Evolutionary conservation across 768 basidiomycete genomes (phyloP), one percentile per base, ranked within the genome.

Genomic region (Mycena sanguinolenta): DNA sequence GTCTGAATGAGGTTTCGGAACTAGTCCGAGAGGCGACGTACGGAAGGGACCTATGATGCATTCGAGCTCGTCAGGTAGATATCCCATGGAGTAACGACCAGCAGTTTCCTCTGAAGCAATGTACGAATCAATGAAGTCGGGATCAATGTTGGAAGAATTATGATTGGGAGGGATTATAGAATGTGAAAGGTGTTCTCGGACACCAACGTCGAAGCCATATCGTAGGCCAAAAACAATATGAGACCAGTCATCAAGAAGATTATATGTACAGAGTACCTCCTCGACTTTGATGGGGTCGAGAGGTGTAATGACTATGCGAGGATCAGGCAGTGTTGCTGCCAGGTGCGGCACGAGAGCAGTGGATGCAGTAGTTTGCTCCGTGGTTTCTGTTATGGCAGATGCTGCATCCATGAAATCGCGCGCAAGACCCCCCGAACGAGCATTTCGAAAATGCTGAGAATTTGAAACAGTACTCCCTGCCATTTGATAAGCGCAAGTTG

Each of bases 31-130:
- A 0, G 85, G 87, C 0, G 83, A 82, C 0, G 85, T 79, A 0
- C 67, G 69, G 49, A 87, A 87, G 0, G 79, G 80, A 0, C 86
- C 84, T 34, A 87, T 85, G 10, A 82, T 9, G 4, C 61, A 16
- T 54, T 83, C 78, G 16, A 82, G 69, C 16, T 63, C 50, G 10
- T 52, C 63, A n/a, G 76, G 80, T 0, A 69, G 63, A 71, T 77
- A 84, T 1, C 78, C 71, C 0, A 61, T 38, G 0, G 84, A 77
- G 65, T 84, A 84, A 17, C 78, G 77, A 3, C 79, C 75, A 8
- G 77, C 77, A 0, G 69, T 71, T 0, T 80, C 73, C 63, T 85
- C 80, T 28, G 58, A 42, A 0, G 58, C 14, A 9, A 86, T 84
- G 64, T 86, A 83, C 0, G 62, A 38, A 6, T 75, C 34, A 21